phyloP scores from a whole-genome alignment of 2,329 filamentous ascomycete species.

The Cladosporium colombiae region DNA sequence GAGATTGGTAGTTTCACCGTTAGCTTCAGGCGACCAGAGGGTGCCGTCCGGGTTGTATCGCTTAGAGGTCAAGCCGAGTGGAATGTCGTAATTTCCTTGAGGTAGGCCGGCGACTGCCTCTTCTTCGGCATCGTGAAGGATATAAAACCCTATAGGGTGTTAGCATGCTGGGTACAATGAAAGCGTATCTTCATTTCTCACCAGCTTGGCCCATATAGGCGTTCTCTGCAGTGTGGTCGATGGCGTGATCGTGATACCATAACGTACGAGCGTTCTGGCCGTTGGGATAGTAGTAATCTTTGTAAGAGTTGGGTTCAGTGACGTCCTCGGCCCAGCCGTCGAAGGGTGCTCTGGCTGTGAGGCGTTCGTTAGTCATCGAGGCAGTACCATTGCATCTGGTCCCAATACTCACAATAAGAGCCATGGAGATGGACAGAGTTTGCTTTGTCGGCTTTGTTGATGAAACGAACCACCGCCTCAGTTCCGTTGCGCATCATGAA shows the following conservation, averaged over 20 bases:
- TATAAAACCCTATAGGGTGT: constrained; percentile 49
- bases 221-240: constrained; percentile 52
- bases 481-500: constrained; percentile 51
- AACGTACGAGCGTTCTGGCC: constrained; percentile 53
- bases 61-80: constrained; percentile 53
- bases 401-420: constrained; percentile 41
- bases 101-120: constrained; percentile 51
- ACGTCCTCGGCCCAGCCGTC: constrained; percentile 59
- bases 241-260: constrained; percentile 58
- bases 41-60: constrained; percentile 54
- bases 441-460: constrained; percentile 50
- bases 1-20: constrained; percentile 44
- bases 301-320: constrained; percentile 51
- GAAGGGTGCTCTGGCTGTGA: constrained; percentile 32
- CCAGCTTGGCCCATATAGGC: constrained; percentile 57
- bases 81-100: constrained; percentile 55
- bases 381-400: not conserved
- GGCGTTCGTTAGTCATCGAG: not conserved
- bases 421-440: constrained; percentile 60
- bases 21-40: constrained; percentile 48
- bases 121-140: constrained; percentile 54
- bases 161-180: not conserved
- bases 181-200: not conserved
- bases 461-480: constrained; percentile 56
- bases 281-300: constrained; percentile 66